Evolutionary conservation across 2,329 filamentous ascomycete genomes (phyloP), one percentile per base, ranked within the genome.

Genomic region (Ceratocystis papillata): DNA sequence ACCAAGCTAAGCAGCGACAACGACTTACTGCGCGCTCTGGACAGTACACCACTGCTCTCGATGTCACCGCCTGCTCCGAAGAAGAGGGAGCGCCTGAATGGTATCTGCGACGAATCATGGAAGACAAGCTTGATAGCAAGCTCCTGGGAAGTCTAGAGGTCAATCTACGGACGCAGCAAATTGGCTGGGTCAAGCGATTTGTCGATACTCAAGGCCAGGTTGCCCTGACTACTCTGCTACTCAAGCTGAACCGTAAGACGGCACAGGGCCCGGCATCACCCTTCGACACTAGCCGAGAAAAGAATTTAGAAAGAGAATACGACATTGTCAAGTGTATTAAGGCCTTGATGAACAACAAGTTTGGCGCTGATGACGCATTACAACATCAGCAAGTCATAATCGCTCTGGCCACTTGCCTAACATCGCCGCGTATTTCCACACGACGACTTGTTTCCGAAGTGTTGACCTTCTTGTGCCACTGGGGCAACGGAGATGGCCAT

Each of bases 331-430:
- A 99, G 78, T 97, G 94, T 78, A 77, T 99, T 67, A 97, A 97
- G 79, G 91, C 92, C 41, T 78, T 97, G 67, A 96, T 97, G 88
- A 99, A 99, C 84, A 99, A 96, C 83, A 96, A 96, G 75, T 97
- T 96, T 75, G 94, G 94, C 69, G 94, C 94, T 69, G 94, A 99
- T 74, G 92, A 99, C 81, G 94, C 94, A 20, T 80, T 99, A 67
- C 81, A 85, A 68, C 92, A 97, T 73, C 89, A 94, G 73, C 90
- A 93, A 73, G 89, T 97, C 69, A 87, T 96, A 69, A 85, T 95
- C 66, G 89, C 94, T 1, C 81, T 99, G 57, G 89, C 88, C 62
- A 91, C 86, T 25, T 96, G 90, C 45, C 80, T 99, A 67, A 89
- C 92, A 64, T 96, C 92, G 8, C 88, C 92, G 7, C 86, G 94